Conservation (phyloP, 148 eudicot genomes). For the Camellia lanceoleosa region DNA sequence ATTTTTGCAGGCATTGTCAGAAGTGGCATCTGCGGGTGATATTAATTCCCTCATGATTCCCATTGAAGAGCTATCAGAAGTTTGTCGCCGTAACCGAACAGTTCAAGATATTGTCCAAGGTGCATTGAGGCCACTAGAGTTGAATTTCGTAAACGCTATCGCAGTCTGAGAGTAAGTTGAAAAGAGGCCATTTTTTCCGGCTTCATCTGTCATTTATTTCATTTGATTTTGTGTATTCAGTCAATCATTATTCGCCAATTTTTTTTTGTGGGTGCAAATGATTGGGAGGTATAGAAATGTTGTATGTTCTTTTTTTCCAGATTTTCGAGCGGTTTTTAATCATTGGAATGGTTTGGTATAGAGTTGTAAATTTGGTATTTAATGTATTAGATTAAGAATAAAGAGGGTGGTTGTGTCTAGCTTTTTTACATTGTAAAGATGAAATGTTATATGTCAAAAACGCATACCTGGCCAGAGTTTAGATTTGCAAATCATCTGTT, state of each 20-base stretch:
- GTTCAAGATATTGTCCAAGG: conserved; percentile 97
- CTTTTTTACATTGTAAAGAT: background rate
- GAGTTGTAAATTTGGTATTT: conserved; percentile 30
- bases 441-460: background rate
- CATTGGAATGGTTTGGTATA: conserved; percentile 1
- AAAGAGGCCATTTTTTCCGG: conserved; percentile 26
- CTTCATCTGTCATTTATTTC: conserved; percentile 11
- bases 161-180: conserved; percentile 19
- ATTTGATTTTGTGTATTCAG: conserved; percentile 7
- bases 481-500: background rate
- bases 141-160: conserved; percentile 42
- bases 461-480: background rate
- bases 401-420: background rate
- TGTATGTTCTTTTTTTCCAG: conserved; percentile 13
- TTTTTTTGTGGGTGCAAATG: conserved; percentile 22
- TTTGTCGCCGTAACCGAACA: conserved; percentile 92
- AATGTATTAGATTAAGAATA: background rate
- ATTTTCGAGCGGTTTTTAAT: background rate
- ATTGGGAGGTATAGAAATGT: conserved; percentile 25
- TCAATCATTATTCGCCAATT: conserved; percentile 25
- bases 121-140: conserved; percentile 83
- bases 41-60: conserved; percentile 54
- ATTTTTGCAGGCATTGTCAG: conserved; percentile 79
- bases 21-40: conserved; percentile 67
- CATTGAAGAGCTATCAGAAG: conserved; percentile 91